Evolutionary conservation across 805 yeast genomes (phyloP).

Genomic region (Peterozyma toletana): DNA sequence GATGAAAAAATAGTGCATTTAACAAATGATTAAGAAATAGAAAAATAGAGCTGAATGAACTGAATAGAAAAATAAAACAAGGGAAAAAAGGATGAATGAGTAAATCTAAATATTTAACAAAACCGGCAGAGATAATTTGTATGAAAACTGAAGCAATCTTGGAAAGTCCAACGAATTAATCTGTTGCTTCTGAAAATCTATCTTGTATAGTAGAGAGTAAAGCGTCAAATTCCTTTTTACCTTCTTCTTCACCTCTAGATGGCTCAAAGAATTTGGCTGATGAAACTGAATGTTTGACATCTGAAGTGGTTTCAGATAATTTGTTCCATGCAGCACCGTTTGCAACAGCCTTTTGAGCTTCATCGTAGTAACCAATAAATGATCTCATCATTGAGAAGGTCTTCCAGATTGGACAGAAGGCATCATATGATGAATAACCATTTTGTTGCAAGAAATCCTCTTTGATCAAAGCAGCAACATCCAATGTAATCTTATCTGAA

Average conservation of each 20-base stretch:
- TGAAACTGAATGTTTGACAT: slow-evolving; percentile 88
- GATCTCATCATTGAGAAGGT: slow-evolving; percentile 97
- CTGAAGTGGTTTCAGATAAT: slow-evolving; percentile 81
- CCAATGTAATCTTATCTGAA: slow-evolving; percentile 92
- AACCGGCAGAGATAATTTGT: background rate
- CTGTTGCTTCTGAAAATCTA: slow-evolving; percentile 92
- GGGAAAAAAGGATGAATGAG: background rate
- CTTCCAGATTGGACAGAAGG: slow-evolving; percentile 99
- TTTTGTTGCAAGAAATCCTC: slow-evolving; percentile 99
- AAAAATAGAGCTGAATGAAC: too few species aligned
- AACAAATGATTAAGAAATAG: too few species aligned
- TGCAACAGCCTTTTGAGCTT: slow-evolving; percentile 94
- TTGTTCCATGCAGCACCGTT: slow-evolving; percentile 94
- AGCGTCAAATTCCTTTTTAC: slow-evolving; percentile 68
- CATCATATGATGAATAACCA: slow-evolving; percentile 97
- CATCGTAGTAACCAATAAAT: slow-evolving; percentile 85
- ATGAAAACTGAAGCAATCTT: background rate
- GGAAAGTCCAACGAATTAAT: slow-evolving; percentile 32
- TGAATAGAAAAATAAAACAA: background rate
- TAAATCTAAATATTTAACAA: background rate
- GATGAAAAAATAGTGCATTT: too few species aligned
- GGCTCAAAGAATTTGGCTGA: slow-evolving; percentile 97
- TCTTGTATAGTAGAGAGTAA: slow-evolving; percentile 73
- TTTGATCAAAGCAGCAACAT: slow-evolving; percentile 84
- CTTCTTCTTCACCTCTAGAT: slow-evolving; percentile 76